Evolutionary conservation across 2,329 filamentous ascomycete genomes (phyloP).

Genomic region (Blastomyces silverae): DNA sequence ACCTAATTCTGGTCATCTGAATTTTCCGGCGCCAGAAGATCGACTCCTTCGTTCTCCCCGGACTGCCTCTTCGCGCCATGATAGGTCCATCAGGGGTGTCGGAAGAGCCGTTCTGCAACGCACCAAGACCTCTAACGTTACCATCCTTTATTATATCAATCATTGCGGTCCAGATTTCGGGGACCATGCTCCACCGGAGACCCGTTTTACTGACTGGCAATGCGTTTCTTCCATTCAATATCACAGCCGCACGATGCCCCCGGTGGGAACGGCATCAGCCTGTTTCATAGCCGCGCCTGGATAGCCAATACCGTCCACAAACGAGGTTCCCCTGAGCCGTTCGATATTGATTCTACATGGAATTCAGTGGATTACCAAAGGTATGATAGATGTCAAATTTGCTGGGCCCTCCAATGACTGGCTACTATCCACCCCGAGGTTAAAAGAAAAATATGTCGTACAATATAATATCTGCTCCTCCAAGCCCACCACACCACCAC

Average conservation of each 20-base stretch:
- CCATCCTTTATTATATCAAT: background rate
- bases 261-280: background rate
- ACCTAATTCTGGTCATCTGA: conserved; percentile 12
- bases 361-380: background rate
- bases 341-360: background rate
- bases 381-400: background rate
- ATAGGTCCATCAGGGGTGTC: background rate
- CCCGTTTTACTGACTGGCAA: background rate
- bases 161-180: background rate
- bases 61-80: background rate
- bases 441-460: background rate
- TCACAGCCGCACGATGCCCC: background rate
- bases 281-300: conserved; percentile 3
- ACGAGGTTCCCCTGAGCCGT: background rate
- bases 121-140: background rate
- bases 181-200: background rate
- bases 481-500: background rate
- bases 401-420: background rate
- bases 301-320: conserved; percentile 1
- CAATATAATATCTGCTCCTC: background rate
- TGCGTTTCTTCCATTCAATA: background rate
- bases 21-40: conserved; percentile 7
- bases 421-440: background rate
- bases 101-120: background rate
- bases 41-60: background rate